Evolutionary conservation across 2,329 filamentous ascomycete species (phyloP).

Genomic region (Pestalotiopsis sp.): DNA sequence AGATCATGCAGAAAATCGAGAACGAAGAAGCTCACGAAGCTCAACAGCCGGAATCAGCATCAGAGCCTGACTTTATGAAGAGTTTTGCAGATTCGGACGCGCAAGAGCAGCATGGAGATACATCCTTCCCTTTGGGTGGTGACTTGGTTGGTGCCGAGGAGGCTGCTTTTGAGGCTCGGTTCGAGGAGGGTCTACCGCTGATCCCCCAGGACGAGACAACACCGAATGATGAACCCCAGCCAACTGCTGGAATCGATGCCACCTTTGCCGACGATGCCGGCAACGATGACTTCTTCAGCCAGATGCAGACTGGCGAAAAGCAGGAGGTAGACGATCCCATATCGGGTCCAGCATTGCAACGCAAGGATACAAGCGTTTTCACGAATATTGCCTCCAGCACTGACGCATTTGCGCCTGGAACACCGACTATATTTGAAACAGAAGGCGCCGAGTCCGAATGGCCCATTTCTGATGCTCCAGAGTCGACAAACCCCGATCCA

Average conservation of each 20-base stretch:
- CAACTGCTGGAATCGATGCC: conserved; percentile 25
- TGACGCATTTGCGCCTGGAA: conserved; percentile 23
- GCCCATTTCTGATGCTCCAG: conserved; percentile 12
- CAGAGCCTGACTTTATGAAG: conserved; percentile 36
- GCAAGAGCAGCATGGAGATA: conserved; percentile 21
- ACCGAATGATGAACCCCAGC: conserved; percentile 25
- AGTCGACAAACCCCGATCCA: conserved; percentile 13
- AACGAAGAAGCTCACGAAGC: conserved; percentile 46
- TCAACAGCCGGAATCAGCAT: conserved; percentile 25
- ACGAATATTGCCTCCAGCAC: conserved; percentile 11
- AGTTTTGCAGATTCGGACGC: conserved; percentile 35
- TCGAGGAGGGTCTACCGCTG: conserved; percentile 71
- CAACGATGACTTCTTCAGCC: conserved; percentile 65
- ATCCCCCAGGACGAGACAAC: conserved; percentile 44
- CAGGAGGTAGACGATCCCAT: conserved; percentile 28
- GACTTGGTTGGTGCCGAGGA: conserved; percentile 43
- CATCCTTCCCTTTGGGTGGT: conserved; percentile 42
- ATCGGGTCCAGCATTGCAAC: conserved; percentile 48
- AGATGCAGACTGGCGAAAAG: conserved; percentile 42
- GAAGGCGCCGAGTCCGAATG: not conserved
- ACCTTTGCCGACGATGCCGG: conserved; percentile 49
- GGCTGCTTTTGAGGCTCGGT: conserved; percentile 59
- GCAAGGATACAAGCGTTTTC: conserved; percentile 73
- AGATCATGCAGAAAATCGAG: conserved; percentile 57
- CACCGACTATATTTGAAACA: conserved; percentile 26